Evolutionary conservation across 2,329 filamentous ascomycete genomes (phyloP), one percentile per base, ranked within the genome.

Genomic region (Lomentospora prolificans): DNA sequence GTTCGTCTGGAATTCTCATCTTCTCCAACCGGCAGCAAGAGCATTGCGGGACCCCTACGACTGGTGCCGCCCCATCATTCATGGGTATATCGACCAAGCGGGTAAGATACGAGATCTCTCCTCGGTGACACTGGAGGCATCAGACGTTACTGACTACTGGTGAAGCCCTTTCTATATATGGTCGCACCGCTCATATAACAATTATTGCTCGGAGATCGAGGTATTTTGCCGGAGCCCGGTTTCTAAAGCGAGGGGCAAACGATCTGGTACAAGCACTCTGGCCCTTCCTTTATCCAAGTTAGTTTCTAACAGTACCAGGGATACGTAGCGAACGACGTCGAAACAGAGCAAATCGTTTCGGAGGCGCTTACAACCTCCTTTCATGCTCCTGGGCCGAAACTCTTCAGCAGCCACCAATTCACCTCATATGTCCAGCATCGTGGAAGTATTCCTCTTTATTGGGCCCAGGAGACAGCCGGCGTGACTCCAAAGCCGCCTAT

Each of bases 1-100:
- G 94, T 99, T 99, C 66, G 87, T 97, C 2, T 99, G 94, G 94
- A 99, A 99, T 63, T 83, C 89, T 62, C 88, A 96, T 68, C 77
- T 99, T 3, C 78, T 99, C 17, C 78, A 86, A 58, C 91, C 94
- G 0, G 90, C 87, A 0, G 75, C 80, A 10, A 71, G 75, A 17
- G 79, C 79, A 4, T 73, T 99, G 39, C 86, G 86, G 60, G 87
- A 91, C 63, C 85, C 89, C 0, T 96, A 89, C 66, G 90, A 97
- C 65, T 99, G 94, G 94, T 99, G 92, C 67, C 80, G 95, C 24
- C 91, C 94, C 0, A 87, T 97, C 57, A 92, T 96, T 48, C 92
- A 99, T 68, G 94, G 94, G 3, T 97, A 95, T 67, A 89, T 99
- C 60, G 90, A 96, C 64, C 94, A 99, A 70, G 85, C 90, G 41